These are phyloP conservation scores for Salinomyces thailandicus DNA, from an alignment of 2,329 filamentous ascomycete genomes.

Conservation along the genomic window DNA sequence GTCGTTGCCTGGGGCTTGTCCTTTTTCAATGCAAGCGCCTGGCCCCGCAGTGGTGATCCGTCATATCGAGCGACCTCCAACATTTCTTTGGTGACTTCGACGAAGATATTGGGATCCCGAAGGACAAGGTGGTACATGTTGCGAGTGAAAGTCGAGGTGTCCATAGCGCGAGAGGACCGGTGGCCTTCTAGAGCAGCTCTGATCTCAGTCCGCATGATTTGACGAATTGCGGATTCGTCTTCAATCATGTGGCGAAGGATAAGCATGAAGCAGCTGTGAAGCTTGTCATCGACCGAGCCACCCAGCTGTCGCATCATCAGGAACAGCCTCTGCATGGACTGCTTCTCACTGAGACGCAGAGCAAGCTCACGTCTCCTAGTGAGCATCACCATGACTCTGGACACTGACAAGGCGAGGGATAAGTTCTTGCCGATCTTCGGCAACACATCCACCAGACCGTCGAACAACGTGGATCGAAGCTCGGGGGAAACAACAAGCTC, in stretches of 20 bases:
- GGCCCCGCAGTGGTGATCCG: constrained; percentile 39
- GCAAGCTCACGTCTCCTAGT: constrained; percentile 71
- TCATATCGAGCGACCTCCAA: constrained; percentile 60
- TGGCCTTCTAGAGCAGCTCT: constrained; percentile 56
- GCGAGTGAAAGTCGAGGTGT: constrained; percentile 64
- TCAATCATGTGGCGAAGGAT: constrained; percentile 88
- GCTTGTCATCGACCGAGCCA: constrained; percentile 62
- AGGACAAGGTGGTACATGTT: constrained; percentile 69
- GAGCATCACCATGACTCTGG: constrained; percentile 75
- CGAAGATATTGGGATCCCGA: constrained; percentile 73
- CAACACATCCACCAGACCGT: constrained; percentile 69
- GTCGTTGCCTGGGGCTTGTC: constrained; percentile 5
- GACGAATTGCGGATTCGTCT: constrained; percentile 80
- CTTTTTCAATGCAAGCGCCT: constrained; percentile 44
- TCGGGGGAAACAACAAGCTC: constrained; percentile 53
- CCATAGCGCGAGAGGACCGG: constrained; percentile 41
- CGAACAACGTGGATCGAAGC: constrained; percentile 61
- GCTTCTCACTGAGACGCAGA: constrained; percentile 68
- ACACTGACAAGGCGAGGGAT: constrained; percentile 68
- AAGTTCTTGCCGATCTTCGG: constrained; percentile 83
- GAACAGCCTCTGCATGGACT: constrained; percentile 80
- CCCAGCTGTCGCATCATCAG: constrained; percentile 91
- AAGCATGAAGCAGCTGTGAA: constrained; percentile 68
- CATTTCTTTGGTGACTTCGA: constrained; percentile 77
- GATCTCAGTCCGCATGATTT: constrained; percentile 88